These are phyloP conservation scores for Alloascoidea hylecoeti DNA, from an alignment of 805 yeast genomes.

Conservation along the genomic window DNA sequence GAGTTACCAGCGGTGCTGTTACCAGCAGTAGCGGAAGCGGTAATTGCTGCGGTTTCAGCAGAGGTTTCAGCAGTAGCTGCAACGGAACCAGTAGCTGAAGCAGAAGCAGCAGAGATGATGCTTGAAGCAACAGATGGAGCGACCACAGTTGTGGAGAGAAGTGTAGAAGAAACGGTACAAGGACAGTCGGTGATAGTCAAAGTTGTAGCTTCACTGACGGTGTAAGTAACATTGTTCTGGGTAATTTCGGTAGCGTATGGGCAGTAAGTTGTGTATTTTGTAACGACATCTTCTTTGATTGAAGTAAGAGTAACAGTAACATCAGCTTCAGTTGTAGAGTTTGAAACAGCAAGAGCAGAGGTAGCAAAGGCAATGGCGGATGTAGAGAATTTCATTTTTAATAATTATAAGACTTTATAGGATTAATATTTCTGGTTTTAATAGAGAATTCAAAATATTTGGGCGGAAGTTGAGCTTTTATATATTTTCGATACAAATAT, in stretches of 20 bases:
- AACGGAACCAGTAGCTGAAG: neutral
- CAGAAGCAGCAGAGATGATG: neutral
- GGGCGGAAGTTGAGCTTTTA: neutral
- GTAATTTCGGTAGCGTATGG: constrained; percentile 43
- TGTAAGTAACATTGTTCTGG: constrained; percentile 44
- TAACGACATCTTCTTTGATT: constrained; percentile 24
- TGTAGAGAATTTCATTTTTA: constrained; percentile 2
- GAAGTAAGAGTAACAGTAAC: constrained; percentile 2
- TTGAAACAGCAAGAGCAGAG: constrained; percentile 2
- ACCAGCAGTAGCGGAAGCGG: no score
- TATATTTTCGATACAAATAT: neutral
- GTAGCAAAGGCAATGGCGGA: constrained; percentile 2
- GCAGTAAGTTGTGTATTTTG: constrained; percentile 58
- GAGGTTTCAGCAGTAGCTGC: neutral
- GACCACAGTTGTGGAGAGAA: constrained; percentile 3
- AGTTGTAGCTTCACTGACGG: constrained; percentile 52
- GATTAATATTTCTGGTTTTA: no score
- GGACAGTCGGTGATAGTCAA: constrained; percentile 58
- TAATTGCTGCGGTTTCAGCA: neutral
- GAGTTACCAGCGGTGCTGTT: no score
- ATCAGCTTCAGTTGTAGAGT: neutral
- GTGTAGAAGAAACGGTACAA: constrained; percentile 32
- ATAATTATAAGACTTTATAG: neutral
- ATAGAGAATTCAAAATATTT: neutral
- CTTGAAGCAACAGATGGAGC: neutral